Evolutionary conservation across 208 protist genomes (phyloP), one percentile per base, ranked within the genome.

Genomic region (Trypanosoma vivax): DNA sequence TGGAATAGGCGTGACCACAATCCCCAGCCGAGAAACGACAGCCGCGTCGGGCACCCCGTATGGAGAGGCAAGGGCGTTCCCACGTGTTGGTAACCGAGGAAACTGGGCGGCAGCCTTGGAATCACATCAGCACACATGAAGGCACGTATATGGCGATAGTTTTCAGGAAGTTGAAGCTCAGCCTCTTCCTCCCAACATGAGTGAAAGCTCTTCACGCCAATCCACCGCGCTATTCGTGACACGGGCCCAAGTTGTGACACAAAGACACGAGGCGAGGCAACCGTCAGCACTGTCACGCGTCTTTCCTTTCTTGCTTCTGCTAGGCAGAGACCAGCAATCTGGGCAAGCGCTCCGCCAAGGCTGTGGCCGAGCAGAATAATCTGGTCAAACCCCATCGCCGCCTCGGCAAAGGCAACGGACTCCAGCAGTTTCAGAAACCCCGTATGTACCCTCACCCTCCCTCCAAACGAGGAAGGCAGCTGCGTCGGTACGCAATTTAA

Each of bases 361-460:
- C 73, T 85, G 70, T 85, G 77, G 5, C 77, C 73, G 18, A 85
- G 64, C 3, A 85, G 56, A 31, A 80, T 68, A 51, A 85, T 68
- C 27, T 76, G 60, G 46, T 84, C 72, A 58, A 75, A 84, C 50
- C 67, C 66, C 18, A 25, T 54, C 4, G 69, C 58, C 31, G 65
- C 63, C 35, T 74, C 59, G n/a, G 56, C 55, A 59, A 75, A 79
- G 5, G 54, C 59, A 50, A 84, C 62, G 19, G 68, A 75, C 50
- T 76, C 28, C 33, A 84, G 46, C 6, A 84, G 56, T 3, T 71
- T 56, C 29, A 75, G 49, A 50, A 79, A 84, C 5, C 76, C 76
- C 13, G 29, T 48, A 41, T 84, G 76, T 39, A 68, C 70, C 42
- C 40, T 48, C 24, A 16, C 41, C 21, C 60, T 43, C 4, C 76